Conservation (phyloP, 1,139 yeast species). For the Kodamaea alishanica region DNA sequence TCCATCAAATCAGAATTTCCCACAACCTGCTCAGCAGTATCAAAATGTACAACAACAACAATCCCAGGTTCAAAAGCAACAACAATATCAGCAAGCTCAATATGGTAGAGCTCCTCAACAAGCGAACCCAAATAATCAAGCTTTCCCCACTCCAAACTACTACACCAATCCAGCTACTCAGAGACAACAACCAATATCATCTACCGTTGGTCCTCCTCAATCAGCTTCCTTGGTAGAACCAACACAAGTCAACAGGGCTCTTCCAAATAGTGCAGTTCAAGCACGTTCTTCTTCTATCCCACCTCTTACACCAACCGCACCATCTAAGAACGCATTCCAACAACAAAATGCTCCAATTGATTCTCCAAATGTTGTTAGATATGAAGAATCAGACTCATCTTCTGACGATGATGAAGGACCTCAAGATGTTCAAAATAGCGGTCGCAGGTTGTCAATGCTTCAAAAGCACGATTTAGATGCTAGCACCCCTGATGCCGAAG, state of each 20-base stretch:
- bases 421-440: slow-evolving; percentile 16
- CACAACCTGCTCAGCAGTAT: not conserved
- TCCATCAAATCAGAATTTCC: slow-evolving; percentile 1
- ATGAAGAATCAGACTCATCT: slow-evolving; percentile 15
- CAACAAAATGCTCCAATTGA: slow-evolving; percentile 7
- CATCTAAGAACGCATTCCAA: slow-evolving; percentile 1
- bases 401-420: slow-evolving; percentile 26
- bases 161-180: slow-evolving; percentile 11
- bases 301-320: slow-evolving; percentile 2
- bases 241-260: slow-evolving; percentile 2
- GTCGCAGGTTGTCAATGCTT: slow-evolving; percentile 29
- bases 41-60: slow-evolving; percentile 1
- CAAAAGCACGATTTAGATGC: slow-evolving; percentile 29
- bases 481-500: slow-evolving; percentile 7
- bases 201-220: not conserved
- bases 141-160: slow-evolving; percentile 12
- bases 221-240: not conserved
- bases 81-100: slow-evolving; percentile 1
- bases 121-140: slow-evolving; percentile 3
- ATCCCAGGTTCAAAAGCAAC: slow-evolving; percentile 3
- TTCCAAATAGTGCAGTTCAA: slow-evolving; percentile 2
- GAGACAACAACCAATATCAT: not conserved
- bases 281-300: slow-evolving; percentile 1
- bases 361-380: slow-evolving; percentile 24
- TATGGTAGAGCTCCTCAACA: not conserved